Evolutionary conservation across 1,284 basidiomycete genomes (phyloP).

Genomic region (Hemileia vastatrix): DNA sequence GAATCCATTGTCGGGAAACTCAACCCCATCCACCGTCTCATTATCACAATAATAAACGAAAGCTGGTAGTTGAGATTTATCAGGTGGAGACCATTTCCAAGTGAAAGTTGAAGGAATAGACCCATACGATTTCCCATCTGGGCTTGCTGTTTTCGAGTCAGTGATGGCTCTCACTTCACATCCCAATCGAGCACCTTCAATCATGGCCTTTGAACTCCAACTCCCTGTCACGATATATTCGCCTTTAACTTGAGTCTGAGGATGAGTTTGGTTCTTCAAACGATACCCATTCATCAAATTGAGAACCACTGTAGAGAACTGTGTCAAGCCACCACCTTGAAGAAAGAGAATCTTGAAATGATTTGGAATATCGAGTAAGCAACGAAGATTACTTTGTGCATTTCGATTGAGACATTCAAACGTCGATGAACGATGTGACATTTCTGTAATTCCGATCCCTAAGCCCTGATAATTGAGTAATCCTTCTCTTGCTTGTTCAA

Average conservation of each 20-base stretch:
- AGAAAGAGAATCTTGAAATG: constrained; percentile 81
- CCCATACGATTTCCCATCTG: constrained; percentile 64
- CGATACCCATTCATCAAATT: constrained; percentile 75
- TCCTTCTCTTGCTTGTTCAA: constrained; percentile 63
- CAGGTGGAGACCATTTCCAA: constrained; percentile 60
- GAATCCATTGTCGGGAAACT: constrained; percentile 75
- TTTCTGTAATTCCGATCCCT: constrained; percentile 85
- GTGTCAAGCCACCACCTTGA: constrained; percentile 79
- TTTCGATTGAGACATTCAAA: constrained; percentile 63
- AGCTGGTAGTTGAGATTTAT: constrained; percentile 55
- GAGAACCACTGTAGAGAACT: constrained; percentile 79
- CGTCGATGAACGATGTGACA: constrained; percentile 82
- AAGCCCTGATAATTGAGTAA: constrained; percentile 76
- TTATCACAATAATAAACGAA: constrained; percentile 99
- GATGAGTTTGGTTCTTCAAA: constrained; percentile 50
- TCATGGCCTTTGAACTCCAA: constrained; percentile 76
- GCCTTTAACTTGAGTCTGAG: constrained; percentile 48
- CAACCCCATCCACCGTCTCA: constrained; percentile 93
- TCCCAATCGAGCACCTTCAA: constrained; percentile 60
- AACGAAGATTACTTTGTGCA: constrained; percentile 55
- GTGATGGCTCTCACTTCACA: constrained; percentile 59
- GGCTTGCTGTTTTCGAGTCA: constrained; percentile 56
- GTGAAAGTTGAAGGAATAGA: constrained; percentile 62
- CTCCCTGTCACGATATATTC: constrained; percentile 76
- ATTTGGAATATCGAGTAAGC: constrained; percentile 65